A percentile compares a stretch with the other conserved stretches of the same genome.
phyloP scores from a whole-genome alignment of 129 eudicot species.

The Lactuca saligna region DNA sequence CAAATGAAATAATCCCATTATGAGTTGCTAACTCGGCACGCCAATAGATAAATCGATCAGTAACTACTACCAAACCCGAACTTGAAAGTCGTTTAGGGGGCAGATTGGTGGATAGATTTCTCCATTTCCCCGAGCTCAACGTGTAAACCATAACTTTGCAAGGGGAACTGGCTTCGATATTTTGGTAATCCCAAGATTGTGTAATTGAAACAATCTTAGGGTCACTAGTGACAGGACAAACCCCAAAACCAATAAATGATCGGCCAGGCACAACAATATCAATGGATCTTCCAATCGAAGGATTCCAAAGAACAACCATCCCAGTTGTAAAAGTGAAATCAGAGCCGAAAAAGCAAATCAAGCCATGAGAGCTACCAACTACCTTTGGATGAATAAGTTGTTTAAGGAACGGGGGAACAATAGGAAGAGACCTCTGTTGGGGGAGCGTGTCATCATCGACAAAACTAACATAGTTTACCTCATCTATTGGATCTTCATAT shows the following conservation, averaged over 20 bases:
- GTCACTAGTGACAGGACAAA: background rate
- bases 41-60: constrained; percentile 1
- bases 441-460: constrained; percentile 12
- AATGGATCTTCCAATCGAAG: background rate
- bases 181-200: background rate
- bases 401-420: background rate
- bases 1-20: constrained; percentile 11
- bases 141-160: constrained; percentile 9
- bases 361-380: background rate
- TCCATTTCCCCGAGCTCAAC: constrained; percentile 5
- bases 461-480: background rate
- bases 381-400: background rate
- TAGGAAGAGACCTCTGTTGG: background rate
- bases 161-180: background rate
- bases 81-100: background rate
- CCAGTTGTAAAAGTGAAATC: no score
- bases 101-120: background rate
- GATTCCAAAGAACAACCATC: constrained; percentile 1
- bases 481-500: background rate
- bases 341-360: background rate
- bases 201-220: constrained; percentile 8
- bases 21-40: background rate
- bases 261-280: background rate
- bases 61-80: background rate
- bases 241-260: constrained; percentile 3